Conservation (phyloP, 2,329 filamentous ascomycete genomes). For the Sporothrix pseudoabietina region DNA sequence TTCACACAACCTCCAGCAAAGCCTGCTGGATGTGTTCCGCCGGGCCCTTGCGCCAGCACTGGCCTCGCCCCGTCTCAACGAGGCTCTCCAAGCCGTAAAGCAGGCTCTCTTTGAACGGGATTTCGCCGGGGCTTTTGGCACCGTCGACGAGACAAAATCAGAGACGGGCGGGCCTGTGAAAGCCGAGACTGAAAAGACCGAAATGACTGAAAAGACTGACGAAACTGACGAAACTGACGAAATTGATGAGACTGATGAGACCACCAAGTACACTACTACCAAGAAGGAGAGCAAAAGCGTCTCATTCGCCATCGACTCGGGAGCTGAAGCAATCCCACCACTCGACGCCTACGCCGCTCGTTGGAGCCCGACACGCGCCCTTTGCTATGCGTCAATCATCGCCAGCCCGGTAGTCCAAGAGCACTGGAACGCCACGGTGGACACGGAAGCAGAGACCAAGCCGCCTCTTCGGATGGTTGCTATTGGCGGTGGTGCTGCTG, state of each 20-base stretch:
- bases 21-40: slow-evolving; percentile 70
- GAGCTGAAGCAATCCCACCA: slow-evolving; percentile 39
- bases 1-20: slow-evolving; percentile 31
- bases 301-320: not conserved
- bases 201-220: not conserved
- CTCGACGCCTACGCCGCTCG: slow-evolving; percentile 82
- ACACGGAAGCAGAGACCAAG: slow-evolving; percentile 21
- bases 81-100: slow-evolving; percentile 78
- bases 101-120: slow-evolving; percentile 82
- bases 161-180: not conserved
- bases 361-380: slow-evolving; percentile 84
- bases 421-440: slow-evolving; percentile 16
- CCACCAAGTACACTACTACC: not conserved
- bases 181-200: no score
- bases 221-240: not conserved
- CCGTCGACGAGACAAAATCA: not conserved
- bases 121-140: slow-evolving; percentile 75
- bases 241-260: not conserved
- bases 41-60: slow-evolving; percentile 61
- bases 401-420: slow-evolving; percentile 35
- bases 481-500: slow-evolving; percentile 62
- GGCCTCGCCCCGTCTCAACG: slow-evolving; percentile 50
- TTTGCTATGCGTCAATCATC: slow-evolving; percentile 73
- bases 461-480: slow-evolving; percentile 31
- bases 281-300: not conserved